Evolutionary conservation across 768 basidiomycete genomes (phyloP).

Genomic region (Trametes coccinea): DNA sequence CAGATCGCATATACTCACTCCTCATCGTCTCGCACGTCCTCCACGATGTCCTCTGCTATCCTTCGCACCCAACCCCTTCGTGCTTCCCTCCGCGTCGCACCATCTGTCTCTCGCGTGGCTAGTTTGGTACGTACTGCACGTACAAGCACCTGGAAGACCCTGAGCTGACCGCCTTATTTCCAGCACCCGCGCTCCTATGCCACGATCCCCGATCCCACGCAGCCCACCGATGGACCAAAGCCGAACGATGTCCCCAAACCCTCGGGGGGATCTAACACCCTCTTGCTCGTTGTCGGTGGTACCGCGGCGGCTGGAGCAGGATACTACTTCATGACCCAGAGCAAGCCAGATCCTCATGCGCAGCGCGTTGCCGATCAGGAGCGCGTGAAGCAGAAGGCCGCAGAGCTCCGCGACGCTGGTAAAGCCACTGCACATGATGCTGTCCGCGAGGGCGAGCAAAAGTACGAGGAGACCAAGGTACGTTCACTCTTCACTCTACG

Average conservation of each 20-base stretch:
- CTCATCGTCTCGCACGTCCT: neutral
- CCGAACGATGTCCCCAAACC: conserved; percentile 25
- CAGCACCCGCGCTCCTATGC: conserved; percentile 28
- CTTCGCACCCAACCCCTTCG: conserved; percentile 30
- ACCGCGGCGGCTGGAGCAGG: conserved; percentile 37
- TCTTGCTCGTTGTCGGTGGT: conserved; percentile 32
- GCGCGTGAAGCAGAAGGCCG: conserved; percentile 32
- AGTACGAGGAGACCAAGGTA: conserved; percentile 40
- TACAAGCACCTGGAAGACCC: neutral
- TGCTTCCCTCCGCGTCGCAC: conserved; percentile 17
- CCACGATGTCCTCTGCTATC: conserved; percentile 23
- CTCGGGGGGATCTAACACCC: conserved; percentile 27
- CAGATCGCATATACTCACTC: neutral
- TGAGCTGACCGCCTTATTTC: neutral
- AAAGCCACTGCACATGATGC: conserved; percentile 33
- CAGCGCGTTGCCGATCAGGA: conserved; percentile 36
- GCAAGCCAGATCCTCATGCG: conserved; percentile 23
- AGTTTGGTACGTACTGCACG: conserved; percentile 11
- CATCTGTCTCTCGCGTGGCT: conserved; percentile 17
- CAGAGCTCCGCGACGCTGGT: conserved; percentile 34
- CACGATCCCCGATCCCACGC: conserved; percentile 28
- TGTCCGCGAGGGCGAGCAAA: conserved; percentile 33
- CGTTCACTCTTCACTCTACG: neutral
- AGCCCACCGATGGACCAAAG: conserved; percentile 26
- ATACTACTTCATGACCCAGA: conserved; percentile 38